A percentile compares a stretch with the other conserved stretches of the same genome.
Conservation (phyloP, 495 filamentous ascomycete species). For the Physcia stellaris region DNA sequence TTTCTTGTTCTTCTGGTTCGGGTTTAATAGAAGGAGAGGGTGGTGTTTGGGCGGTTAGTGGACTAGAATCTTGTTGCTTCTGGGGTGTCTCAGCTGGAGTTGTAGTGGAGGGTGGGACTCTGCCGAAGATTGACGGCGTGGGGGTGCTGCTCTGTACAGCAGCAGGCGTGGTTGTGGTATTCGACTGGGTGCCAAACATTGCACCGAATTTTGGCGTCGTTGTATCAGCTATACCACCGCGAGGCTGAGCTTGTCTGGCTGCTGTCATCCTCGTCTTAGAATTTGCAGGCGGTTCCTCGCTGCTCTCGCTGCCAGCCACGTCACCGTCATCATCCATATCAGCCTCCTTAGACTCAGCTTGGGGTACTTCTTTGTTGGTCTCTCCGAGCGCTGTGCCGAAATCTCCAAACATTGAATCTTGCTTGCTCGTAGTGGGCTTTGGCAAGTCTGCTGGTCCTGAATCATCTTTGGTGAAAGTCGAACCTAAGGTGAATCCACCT, state of each 20-base stretch:
- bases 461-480: slow-evolving; percentile 68
- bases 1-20: slow-evolving; percentile 18
- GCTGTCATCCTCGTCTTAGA: slow-evolving; percentile 14
- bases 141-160: slow-evolving; percentile 23
- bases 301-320: slow-evolving; percentile 22
- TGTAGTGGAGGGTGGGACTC: slow-evolving; percentile 12
- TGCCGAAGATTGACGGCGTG: slow-evolving; percentile 25
- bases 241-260: slow-evolving; percentile 28
- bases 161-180: slow-evolving; percentile 20
- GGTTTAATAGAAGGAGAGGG: slow-evolving; percentile 15
- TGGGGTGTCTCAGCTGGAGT: slow-evolving; percentile 11
- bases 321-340: slow-evolving; percentile 38
- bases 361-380: slow-evolving; percentile 25
- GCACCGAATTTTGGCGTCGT: slow-evolving; percentile 17
- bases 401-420: slow-evolving; percentile 39
- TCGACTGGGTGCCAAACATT: slow-evolving; percentile 25
- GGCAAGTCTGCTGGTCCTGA: slow-evolving; percentile 46
- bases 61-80: slow-evolving; percentile 8
- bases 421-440: slow-evolving; percentile 26
- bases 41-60: slow-evolving; percentile 10
- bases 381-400: slow-evolving; percentile 41
- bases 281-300: slow-evolving; percentile 15
- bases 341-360: slow-evolving; percentile 41
- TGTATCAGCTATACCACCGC: slow-evolving; percentile 25
- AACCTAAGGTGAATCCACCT: slow-evolving; percentile 55